Evolutionary conservation across 2,329 filamentous ascomycete genomes (phyloP).

Genomic region (Lasiodiplodia sp.): DNA sequence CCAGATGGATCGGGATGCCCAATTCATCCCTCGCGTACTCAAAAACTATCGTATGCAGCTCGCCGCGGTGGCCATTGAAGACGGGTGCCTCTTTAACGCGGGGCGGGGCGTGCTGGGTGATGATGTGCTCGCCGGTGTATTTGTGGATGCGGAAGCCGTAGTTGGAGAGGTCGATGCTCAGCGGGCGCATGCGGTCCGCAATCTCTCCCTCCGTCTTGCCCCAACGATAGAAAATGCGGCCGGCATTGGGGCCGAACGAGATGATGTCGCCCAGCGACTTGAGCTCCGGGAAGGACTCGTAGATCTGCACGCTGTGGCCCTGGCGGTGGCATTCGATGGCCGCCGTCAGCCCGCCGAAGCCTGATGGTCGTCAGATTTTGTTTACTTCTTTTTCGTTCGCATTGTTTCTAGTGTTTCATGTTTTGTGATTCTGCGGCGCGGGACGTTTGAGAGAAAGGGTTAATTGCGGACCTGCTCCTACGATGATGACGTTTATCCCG

Average conservation of each 20-base stretch:
- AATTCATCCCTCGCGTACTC: constrained; percentile 64
- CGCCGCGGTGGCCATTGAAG: constrained; percentile 68
- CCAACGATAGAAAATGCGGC: constrained; percentile 69
- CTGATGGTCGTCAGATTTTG: constrained; percentile 38
- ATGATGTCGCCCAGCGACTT: constrained; percentile 70
- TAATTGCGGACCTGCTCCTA: constrained; percentile 49
- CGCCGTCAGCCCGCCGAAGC: constrained; percentile 68
- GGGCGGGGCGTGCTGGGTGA: constrained; percentile 60
- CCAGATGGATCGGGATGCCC: constrained; percentile 63
- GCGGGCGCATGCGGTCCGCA: constrained; percentile 54
- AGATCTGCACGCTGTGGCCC: constrained; percentile 65
- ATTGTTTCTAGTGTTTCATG: neutral
- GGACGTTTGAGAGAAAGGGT: neutral
- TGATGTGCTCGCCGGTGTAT: constrained; percentile 66
- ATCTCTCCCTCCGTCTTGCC: constrained; percentile 53
- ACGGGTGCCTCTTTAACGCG: constrained; percentile 58
- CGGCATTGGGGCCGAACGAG: constrained; percentile 67
- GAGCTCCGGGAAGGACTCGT: constrained; percentile 64
- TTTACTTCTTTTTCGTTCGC: neutral
- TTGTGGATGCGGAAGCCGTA: constrained; percentile 70
- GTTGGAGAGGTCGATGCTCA: constrained; percentile 60
- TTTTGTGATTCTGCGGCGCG: neutral
- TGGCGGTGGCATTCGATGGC: constrained; percentile 70
- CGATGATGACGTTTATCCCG: constrained; percentile 63
- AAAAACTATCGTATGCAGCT: constrained; percentile 66